A percentile compares a stretch with the other conserved stretches of the same genome.
Conservation (phyloP, 2,329 filamentous ascomycete species). For the Ascochyta koolunga region DNA sequence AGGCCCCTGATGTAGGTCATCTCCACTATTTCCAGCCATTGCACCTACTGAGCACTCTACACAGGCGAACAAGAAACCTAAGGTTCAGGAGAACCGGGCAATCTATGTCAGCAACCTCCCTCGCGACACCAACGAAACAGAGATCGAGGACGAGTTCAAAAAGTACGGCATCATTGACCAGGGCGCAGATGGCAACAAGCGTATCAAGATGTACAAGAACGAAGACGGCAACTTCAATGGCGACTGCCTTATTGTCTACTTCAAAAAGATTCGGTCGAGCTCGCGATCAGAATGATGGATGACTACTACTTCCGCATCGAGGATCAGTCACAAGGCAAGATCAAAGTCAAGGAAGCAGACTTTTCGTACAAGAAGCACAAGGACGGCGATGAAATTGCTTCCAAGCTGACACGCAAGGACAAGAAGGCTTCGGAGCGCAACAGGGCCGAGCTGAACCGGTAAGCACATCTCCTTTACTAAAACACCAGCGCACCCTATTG, state of each 20-base stretch:
- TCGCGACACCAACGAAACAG: slow-evolving; percentile 74
- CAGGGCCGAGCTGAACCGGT: slow-evolving; percentile 82
- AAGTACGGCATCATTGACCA: slow-evolving; percentile 93
- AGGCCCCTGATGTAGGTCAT: slow-evolving; percentile 27
- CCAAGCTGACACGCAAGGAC: slow-evolving; percentile 66
- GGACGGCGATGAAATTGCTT: slow-evolving; percentile 59
- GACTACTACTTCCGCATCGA: slow-evolving; percentile 80
- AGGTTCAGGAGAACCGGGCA: slow-evolving; percentile 73
- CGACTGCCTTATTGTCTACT: slow-evolving; percentile 91
- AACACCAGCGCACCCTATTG: background rate
- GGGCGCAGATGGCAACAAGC: slow-evolving; percentile 83
- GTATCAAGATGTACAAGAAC: slow-evolving; percentile 92
- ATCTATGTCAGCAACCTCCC: slow-evolving; percentile 92
- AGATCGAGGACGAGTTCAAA: slow-evolving; percentile 84
- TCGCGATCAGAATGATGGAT: slow-evolving; percentile 81
- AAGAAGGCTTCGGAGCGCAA: slow-evolving; percentile 91
- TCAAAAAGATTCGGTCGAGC: slow-evolving; percentile 89
- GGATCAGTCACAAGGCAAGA: slow-evolving; percentile 55
- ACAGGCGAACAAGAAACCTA: slow-evolving; percentile 37
- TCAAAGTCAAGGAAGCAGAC: slow-evolving; percentile 84
- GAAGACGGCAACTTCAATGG: slow-evolving; percentile 86
- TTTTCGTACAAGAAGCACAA: slow-evolving; percentile 89
- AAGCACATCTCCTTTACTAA: slow-evolving; percentile 2
- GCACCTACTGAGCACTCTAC: slow-evolving; percentile 39
- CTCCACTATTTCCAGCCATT: background rate